These are phyloP conservation scores for Vigna hirtella DNA, from an alignment of 306 rosid species.

Conservation along the genomic window DNA sequence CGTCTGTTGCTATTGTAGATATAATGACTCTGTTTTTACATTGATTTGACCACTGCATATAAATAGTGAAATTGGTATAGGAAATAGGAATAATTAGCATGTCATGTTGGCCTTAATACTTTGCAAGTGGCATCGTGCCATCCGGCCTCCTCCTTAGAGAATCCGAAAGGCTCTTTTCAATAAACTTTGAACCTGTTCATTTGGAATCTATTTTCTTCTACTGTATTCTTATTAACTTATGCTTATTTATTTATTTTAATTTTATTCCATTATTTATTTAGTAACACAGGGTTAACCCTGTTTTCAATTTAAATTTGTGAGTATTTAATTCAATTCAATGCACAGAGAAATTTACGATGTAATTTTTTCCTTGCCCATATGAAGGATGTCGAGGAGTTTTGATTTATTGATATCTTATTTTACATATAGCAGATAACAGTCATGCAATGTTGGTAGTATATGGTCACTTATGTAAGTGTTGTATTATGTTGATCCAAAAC, in stretches of 20 bases:
- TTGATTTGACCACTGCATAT: slow-evolving; percentile 21
- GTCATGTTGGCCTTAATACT: slow-evolving; percentile 3
- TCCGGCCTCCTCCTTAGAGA: background rate
- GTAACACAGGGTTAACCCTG: background rate
- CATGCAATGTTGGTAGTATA: background rate
- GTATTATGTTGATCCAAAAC: slow-evolving; percentile 10
- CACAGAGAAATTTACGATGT: background rate
- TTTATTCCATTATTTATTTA: background rate
- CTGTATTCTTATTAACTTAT: background rate
- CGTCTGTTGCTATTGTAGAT: slow-evolving; percentile 8
- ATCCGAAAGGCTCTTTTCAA: background rate
- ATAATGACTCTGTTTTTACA: background rate
- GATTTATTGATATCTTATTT: background rate
- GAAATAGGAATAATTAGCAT: slow-evolving; percentile 21
- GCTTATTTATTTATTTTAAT: background rate
- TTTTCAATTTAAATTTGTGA: background rate
- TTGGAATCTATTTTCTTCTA: background rate
- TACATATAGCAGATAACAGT: background rate
- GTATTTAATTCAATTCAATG: background rate
- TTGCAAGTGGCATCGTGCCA: background rate
- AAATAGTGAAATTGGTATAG: slow-evolving; percentile 16
- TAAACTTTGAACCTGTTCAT: background rate
- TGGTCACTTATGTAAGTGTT: slow-evolving; percentile 3
- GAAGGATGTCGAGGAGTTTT: background rate
- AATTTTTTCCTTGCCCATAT: background rate